These are phyloP conservation scores for Candida maesae DNA, from an alignment of 805 yeast species.

Conservation along the genomic window DNA sequence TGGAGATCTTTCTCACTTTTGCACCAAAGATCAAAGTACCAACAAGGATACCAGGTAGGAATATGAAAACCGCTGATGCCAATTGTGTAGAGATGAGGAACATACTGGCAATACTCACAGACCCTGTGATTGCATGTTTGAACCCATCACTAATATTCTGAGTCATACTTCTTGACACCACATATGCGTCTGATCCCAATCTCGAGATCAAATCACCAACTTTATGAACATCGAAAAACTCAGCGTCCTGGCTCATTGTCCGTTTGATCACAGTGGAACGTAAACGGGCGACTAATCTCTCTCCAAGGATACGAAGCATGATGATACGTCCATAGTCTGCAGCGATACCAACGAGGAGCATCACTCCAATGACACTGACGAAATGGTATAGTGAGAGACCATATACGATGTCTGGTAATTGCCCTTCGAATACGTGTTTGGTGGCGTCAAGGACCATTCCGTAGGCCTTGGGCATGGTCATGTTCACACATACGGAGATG, in stretches of 20 bases:
- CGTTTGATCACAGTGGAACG: conserved; percentile 74
- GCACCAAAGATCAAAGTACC: conserved; percentile 83
- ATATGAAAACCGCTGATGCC: conserved; percentile 71
- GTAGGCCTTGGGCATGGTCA: conserved; percentile 54
- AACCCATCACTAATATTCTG: conserved; percentile 91
- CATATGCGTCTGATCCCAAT: conserved; percentile 82
- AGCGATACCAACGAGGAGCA: conserved; percentile 50
- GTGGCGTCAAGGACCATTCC: conserved; percentile 52
- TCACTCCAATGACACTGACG: conserved; percentile 46
- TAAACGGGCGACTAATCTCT: conserved; percentile 77
- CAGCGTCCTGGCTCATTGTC: conserved; percentile 83
- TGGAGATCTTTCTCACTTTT: conserved; percentile 69
- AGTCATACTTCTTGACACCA: conserved; percentile 83
- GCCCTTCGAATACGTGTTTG: conserved; percentile 30
- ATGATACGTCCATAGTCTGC: conserved; percentile 77
- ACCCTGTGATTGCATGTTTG: conserved; percentile 75
- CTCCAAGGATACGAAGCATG: conserved; percentile 73
- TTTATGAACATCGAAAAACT: conserved; percentile 89
- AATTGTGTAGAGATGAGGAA: conserved; percentile 75
- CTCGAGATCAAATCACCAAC: conserved; percentile 93
- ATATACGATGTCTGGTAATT: conserved; percentile 33
- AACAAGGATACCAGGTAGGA: conserved; percentile 77
- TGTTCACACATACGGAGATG: conserved; percentile 45
- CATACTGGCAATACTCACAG: conserved; percentile 90
- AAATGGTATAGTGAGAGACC: conserved; percentile 62